phyloP scores from a whole-genome alignment of 257 asterid species.

The Asclepias syriaca region DNA sequence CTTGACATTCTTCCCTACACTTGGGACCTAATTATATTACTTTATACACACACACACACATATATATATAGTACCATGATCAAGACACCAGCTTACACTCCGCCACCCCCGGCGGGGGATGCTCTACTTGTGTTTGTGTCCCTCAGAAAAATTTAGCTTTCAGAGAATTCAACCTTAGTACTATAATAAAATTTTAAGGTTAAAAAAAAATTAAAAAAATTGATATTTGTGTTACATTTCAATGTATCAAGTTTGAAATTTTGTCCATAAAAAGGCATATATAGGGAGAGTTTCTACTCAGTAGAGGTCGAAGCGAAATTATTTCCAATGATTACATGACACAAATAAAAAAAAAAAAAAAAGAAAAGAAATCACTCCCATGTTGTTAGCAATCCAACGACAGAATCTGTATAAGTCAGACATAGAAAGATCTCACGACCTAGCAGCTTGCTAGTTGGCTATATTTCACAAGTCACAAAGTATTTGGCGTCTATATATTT shows the following conservation, averaged over 20 bases:
- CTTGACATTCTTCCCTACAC: neutral
- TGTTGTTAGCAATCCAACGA: neutral
- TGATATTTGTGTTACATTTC: no score
- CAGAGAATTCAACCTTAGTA: neutral
- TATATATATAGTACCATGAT: neutral
- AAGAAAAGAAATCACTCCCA: neutral
- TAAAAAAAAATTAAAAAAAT: no score
- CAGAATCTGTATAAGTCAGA: neutral
- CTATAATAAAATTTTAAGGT: no score
- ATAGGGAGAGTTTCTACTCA: no score
- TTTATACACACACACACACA: no score
- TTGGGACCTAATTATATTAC: neutral
- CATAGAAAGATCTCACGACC: neutral
- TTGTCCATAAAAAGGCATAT: no score
- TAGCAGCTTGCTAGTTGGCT: neutral
- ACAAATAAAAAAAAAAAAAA: no score
- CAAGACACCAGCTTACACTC: neutral
- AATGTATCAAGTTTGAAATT: no score
- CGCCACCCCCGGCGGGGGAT: conserved; percentile 4
- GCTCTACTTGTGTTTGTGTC: neutral
- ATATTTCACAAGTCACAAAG: neutral
- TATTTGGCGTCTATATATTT: neutral
- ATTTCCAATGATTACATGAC: no score
- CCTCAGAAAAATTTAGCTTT: neutral
- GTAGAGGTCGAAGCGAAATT: no score